Base-by-base conservation (phyloP, 2,329 filamentous ascomycete species). In the Fusarium pilosicola region DNA sequence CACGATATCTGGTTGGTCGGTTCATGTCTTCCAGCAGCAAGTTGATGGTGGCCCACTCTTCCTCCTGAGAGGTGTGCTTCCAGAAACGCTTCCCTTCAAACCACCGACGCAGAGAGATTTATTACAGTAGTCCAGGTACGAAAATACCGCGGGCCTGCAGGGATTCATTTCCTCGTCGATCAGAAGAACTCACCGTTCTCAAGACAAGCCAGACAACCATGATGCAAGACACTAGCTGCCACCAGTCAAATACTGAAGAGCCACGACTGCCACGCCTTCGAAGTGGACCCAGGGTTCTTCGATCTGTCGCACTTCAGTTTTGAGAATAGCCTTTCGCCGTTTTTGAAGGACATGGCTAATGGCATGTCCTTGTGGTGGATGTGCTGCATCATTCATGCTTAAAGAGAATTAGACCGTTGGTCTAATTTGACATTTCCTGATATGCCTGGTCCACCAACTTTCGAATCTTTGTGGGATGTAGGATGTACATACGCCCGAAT, bases 131-230 rank as follows among this genome's bases (percentile, higher is more conserved):
- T 55, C 48, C 62, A 68, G 68, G 73, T 75, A 73, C 68, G 68
- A 75, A 68, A 73, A 72, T 69, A 59, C 71, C 65, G 72, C 72
- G 63, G 42, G 51, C 38, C 57, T 66, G 59, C 72, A 75, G 64
- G 74, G 74, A 75, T 76, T 70, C 52, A 56, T 34, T 64, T 54
- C 48, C 52, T 65, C 60, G 70, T 71, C 68, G 68, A 77, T 76
- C 68, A 77, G 62, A 74, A 76, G 62, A 73, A 70, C 75, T 78
- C 73, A 74, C 74, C 71, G 62, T 77, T 74, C 75, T 76, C 63
- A 62, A 73, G 60, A 48, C 39, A 44, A 51, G 54, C 48, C 60
- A 51, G 48, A 34, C 48, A 20, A 66, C 64, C 59, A 74, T 66
- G 63, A 67, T 74, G 61, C 70, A 73, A 71, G 73, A 68, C 73